A percentile compares a stretch with the other conserved stretches of the same genome.
These are phyloP conservation scores for Apiospora sp. DNA, from an alignment of 2,329 filamentous ascomycete genomes.

Conservation along the genomic window DNA sequence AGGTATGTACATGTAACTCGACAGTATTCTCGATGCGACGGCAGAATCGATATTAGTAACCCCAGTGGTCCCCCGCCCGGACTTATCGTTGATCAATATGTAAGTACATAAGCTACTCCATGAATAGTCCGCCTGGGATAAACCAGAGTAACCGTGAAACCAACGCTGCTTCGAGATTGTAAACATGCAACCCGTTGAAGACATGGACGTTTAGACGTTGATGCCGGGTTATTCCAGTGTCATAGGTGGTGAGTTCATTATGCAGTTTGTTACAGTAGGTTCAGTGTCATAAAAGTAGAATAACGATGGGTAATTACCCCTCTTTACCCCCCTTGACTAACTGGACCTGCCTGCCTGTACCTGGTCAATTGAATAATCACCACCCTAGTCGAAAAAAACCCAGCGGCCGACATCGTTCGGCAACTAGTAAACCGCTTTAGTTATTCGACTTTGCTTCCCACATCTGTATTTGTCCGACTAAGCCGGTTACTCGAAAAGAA, in stretches of 20 bases:
- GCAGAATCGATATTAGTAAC: too few relatives aligned
- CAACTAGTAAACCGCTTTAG: conserved; percentile 4
- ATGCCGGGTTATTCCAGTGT: neutral
- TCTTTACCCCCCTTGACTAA: neutral
- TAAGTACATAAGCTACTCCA: too few relatives aligned
- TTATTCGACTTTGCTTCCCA: too few relatives aligned
- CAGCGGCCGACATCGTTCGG: conserved; percentile 19
- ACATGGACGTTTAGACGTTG: neutral
- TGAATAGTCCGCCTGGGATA: too few relatives aligned
- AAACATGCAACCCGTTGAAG: neutral
- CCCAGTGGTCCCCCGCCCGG: too few relatives aligned
- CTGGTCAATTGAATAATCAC: neutral
- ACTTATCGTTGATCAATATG: too few relatives aligned
- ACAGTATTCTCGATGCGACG: too few relatives aligned
- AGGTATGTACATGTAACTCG: too few relatives aligned
- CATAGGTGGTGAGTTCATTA: neutral
- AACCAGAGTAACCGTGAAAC: too few relatives aligned
- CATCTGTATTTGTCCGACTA: neutral
- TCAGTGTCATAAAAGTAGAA: too few relatives aligned
- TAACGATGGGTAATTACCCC: neutral
- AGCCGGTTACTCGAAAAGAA: neutral
- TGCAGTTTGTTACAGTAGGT: neutral
- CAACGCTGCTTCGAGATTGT: neutral
- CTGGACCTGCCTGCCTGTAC: neutral
- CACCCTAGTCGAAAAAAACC: neutral